These are phyloP conservation scores for Aspergillus novofumigatus DNA, from an alignment of 2,329 filamentous ascomycete species.

Conservation along the genomic window DNA sequence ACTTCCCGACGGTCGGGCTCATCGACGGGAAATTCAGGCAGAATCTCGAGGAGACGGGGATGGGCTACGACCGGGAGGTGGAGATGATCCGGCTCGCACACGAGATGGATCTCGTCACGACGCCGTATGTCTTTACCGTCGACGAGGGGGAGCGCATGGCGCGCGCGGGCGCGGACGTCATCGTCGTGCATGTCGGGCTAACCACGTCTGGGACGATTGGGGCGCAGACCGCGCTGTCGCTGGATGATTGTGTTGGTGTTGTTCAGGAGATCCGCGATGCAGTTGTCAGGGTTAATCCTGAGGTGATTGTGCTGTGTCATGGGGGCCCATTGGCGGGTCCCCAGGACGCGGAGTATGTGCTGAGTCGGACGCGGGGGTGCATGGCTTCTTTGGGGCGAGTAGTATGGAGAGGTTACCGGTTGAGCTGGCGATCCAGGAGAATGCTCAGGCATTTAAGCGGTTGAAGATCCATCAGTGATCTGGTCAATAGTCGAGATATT, in stretches of 20 bases:
- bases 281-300: slow-evolving; percentile 51
- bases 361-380: slow-evolving; percentile 57
- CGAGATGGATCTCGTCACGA: slow-evolving; percentile 59
- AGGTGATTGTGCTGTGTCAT: slow-evolving; percentile 66
- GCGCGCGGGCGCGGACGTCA: slow-evolving; percentile 60
- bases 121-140: slow-evolving; percentile 65
- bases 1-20: slow-evolving; percentile 69
- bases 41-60: slow-evolving; percentile 68
- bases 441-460: slow-evolving; percentile 53
- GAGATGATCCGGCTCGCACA: slow-evolving; percentile 61
- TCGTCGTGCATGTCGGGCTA: slow-evolving; percentile 66
- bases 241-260: slow-evolving; percentile 61
- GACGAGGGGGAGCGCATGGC: slow-evolving; percentile 62
- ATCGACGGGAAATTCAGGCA: slow-evolving; percentile 65
- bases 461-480: slow-evolving; percentile 19
- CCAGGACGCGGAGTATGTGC: slow-evolving; percentile 60
- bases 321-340: slow-evolving; percentile 65
- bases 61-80: slow-evolving; percentile 65
- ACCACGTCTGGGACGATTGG: slow-evolving; percentile 64
- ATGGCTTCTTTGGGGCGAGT: slow-evolving; percentile 69
- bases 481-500: neutral
- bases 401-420: slow-evolving; percentile 66
- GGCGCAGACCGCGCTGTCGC: slow-evolving; percentile 55
- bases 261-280: slow-evolving; percentile 63
- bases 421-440: slow-evolving; percentile 60